These are phyloP conservation scores for Ophiosphaerella korrae DNA, from an alignment of 2,329 filamentous ascomycete genomes.

Conservation along the genomic window DNA sequence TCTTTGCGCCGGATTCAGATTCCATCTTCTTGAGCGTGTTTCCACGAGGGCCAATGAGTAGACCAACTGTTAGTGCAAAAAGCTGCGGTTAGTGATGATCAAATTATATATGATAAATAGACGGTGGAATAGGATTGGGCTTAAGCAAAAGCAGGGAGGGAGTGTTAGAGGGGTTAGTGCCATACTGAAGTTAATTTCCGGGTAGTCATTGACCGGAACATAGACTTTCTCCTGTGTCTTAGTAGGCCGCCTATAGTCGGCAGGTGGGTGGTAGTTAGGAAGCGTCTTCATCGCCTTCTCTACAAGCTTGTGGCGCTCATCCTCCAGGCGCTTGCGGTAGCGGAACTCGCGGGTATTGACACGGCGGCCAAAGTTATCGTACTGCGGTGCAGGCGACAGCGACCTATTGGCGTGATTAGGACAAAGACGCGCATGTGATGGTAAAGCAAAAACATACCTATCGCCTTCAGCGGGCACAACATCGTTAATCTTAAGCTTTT, in stretches of 20 bases:
- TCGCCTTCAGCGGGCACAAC: slow-evolving; percentile 96
- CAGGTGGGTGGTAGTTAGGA: slow-evolving; percentile 97
- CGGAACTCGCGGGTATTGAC: slow-evolving; percentile 99
- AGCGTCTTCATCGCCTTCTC: slow-evolving; percentile 99
- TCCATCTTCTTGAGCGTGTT: slow-evolving; percentile 99
- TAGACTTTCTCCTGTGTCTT: slow-evolving; percentile 99
- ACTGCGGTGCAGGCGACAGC: slow-evolving; percentile 92
- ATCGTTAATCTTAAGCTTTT: slow-evolving; percentile 98
- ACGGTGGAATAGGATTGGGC: slow-evolving; percentile 35
- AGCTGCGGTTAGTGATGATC: slow-evolving; percentile 85
- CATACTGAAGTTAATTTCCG: slow-evolving; percentile 99
- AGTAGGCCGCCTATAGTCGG: slow-evolving; percentile 97
- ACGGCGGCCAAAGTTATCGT: slow-evolving; percentile 99
- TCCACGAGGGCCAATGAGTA: slow-evolving; percentile 99
- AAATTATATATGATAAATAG: slow-evolving; percentile 40
- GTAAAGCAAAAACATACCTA: slow-evolving; percentile 62
- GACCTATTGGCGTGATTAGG: slow-evolving; percentile 64
- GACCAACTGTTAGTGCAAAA: slow-evolving; percentile 88
- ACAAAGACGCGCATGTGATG: not conserved
- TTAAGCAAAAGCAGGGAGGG: slow-evolving; percentile 50
- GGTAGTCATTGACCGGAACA: slow-evolving; percentile 99
- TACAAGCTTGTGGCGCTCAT: slow-evolving; percentile 97
- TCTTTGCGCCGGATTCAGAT: slow-evolving; percentile 94
- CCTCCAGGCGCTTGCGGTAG: slow-evolving; percentile 96
- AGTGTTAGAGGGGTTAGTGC: slow-evolving; percentile 89